A percentile compares a stretch with the other conserved stretches of the same genome.
phyloP scores from a whole-genome alignment of 1,284 basidiomycete genomes.

The Boletus smithii region DNA sequence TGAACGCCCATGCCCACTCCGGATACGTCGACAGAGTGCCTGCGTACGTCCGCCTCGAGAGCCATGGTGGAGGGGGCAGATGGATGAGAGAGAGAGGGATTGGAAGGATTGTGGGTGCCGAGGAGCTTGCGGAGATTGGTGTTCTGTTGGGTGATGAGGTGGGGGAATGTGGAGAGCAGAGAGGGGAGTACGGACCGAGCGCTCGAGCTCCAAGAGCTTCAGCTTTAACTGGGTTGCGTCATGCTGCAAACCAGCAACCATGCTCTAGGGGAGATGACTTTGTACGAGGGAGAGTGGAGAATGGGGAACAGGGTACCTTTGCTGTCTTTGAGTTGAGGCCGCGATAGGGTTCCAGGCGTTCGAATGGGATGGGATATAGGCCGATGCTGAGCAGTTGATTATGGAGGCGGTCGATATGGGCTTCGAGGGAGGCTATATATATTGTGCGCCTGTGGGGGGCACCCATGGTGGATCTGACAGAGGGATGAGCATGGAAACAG shows the following conservation, averaged over 20 bases:
- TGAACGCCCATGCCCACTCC: slow-evolving; percentile 32
- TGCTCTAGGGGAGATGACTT: slow-evolving; percentile 45
- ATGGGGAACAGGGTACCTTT: slow-evolving; percentile 44
- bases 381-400: slow-evolving; percentile 48
- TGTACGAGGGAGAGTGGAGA: background rate
- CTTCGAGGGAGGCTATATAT: slow-evolving; percentile 59
- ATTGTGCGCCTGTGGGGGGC: slow-evolving; percentile 60
- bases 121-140: slow-evolving; percentile 34
- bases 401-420: slow-evolving; percentile 59
- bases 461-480: slow-evolving; percentile 56
- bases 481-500: background rate
- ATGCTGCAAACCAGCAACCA: slow-evolving; percentile 66
- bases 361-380: slow-evolving; percentile 51
- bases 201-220: slow-evolving; percentile 62
- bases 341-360: slow-evolving; percentile 52
- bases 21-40: slow-evolving; percentile 32
- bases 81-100: slow-evolving; percentile 22
- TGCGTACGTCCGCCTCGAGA: slow-evolving; percentile 33
- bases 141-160: slow-evolving; percentile 17
- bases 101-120: slow-evolving; percentile 26
- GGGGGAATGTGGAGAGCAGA: background rate
- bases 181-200: slow-evolving; percentile 43
- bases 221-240: slow-evolving; percentile 55
- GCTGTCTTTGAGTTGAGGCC: slow-evolving; percentile 69
- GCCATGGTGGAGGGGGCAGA: slow-evolving; percentile 28